Evolutionary conservation across 495 filamentous ascomycete species (phyloP), one percentile per base, ranked within the genome.

Genomic region (Glarea lozoyensis): DNA sequence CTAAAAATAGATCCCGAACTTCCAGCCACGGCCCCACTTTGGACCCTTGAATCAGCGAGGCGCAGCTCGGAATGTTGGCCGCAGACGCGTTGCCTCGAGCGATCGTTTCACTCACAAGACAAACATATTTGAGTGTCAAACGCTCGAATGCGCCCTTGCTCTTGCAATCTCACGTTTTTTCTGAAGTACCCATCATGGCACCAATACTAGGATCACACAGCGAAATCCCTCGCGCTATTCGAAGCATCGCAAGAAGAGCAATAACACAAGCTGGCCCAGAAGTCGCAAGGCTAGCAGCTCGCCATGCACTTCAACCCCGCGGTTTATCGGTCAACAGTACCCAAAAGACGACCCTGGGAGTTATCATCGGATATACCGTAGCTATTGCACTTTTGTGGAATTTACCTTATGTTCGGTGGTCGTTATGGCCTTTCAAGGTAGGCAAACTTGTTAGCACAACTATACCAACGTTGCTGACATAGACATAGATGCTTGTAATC

Each of bases 361-460:
- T 84, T 3, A 78, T 81, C 50, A 74, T 53, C 2, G 82, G 64
- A 40, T 88, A 88, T 59, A 73, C 82, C 1, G 82, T 87, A 12
- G 71, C 73, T 29, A 87, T 88, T 49, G 81, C 81, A 2, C 60
- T 87, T 17, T 62, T 88, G 5, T 88, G 84, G 84, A 88, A 88
- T 57, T 43, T 87, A 7, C 84, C 84, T 1, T 87, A 88, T 55
- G 59, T 88, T 13, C 71, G 78, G 13, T 83, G 70, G 69, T 68
- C 75, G 0, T 60, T 88, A 15, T 88, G 82, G 82, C 84, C 84
- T n/a, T 88, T 88, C 68, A 88, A 88, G 65, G 81, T 84, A 58
- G 40, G 46, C 33, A 18, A 10, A 34, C 18, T 33, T 30, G 38
- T 18, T 31, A 16, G 19, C 29, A 17, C n/a, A 4, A 19, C 9